Evolutionary conservation across 306 rosid genomes (phyloP).

Genomic region (Mimosa bimucronata): DNA sequence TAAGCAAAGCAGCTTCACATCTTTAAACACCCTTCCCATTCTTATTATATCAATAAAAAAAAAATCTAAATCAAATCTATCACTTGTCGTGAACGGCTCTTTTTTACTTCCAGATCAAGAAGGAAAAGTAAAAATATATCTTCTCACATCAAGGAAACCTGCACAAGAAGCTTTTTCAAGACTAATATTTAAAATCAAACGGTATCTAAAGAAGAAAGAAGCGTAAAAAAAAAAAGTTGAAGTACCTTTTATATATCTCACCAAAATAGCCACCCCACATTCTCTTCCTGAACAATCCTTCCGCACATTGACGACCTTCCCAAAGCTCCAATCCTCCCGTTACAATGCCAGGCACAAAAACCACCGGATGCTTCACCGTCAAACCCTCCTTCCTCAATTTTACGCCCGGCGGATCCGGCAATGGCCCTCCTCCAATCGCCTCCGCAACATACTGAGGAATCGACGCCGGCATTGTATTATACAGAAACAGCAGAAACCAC

Average conservation of each 20-base stretch:
- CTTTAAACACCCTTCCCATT: too few species aligned
- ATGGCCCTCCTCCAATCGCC: constrained; percentile 76
- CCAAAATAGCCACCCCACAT: constrained; percentile 89
- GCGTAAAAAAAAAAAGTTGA: neutral
- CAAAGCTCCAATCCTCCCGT: constrained; percentile 83
- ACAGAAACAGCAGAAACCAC: constrained; percentile 72
- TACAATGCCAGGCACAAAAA: constrained; percentile 84
- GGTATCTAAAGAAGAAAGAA: too few species aligned
- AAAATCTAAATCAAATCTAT: too few species aligned
- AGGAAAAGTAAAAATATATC: neutral
- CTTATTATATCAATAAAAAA: too few species aligned
- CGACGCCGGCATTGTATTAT: constrained; percentile 85
- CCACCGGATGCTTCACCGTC: constrained; percentile 73
- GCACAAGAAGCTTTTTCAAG: neutral
- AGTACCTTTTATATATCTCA: constrained; percentile 72
- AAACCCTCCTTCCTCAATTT: constrained; percentile 78
- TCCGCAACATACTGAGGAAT: constrained; percentile 84
- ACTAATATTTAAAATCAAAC: neutral
- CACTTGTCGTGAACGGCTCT: neutral
- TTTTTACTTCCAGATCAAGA: constrained; percentile 21
- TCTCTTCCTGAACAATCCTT: constrained; percentile 78
- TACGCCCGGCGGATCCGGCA: constrained; percentile 80
- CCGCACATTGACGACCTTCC: constrained; percentile 83
- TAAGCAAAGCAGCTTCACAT: too few species aligned
- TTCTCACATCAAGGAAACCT: constrained; percentile 8